Evolutionary conservation across 192 early-diverging fungal genomes (phyloP), one percentile per base, ranked within the genome.

Genomic region (Entophlyctis helioformis): DNA sequence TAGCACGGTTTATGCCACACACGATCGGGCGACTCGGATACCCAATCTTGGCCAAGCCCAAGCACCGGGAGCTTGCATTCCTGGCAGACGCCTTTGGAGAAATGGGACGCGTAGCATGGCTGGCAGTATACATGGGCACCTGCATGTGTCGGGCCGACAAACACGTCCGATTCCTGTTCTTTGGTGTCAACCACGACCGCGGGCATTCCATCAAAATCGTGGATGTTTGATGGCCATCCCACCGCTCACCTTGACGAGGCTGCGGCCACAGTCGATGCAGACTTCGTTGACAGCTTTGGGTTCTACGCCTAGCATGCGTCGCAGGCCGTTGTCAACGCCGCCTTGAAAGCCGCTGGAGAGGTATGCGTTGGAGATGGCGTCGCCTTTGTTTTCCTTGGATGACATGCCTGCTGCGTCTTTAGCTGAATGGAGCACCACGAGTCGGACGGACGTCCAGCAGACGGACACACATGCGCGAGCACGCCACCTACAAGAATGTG

Each of bases 71-170:
- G 58, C n/a, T 39, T 20, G 44, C 55, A 57, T 26, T 27, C 24
- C 20, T 44, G 25, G 25, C 55, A 57, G 24, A 18, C 50, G 10
- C 55, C 55, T 34, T 57, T 57, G 15, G 31, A 57, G 40, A 51
- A 57, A 36, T 46, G 37, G 11, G 19, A 9, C 4, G 19, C 24
- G 25, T 46, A 57, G 3, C 55, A 57, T 8, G 1, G 18, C 26
- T 57, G 20, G 25, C 55, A 57, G 3, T 53, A 57, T 1, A 53
- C 39, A 24, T 46, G 49, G 8, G 39, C 55, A 28, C 50, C 50
- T 2, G 22, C 41, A 28, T 51, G 26, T 11, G 50, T 44, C 1
- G 50, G 50, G 11, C 50, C 50, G 41, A 51, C 41, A 34, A 28
- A 51, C 1, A 51, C 38, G 13, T 51, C 50, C n/a, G n/a, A n/a